These are phyloP conservation scores for Pestalotiopsis sp. DNA, from an alignment of 2,329 filamentous ascomycete species.

Conservation along the genomic window DNA sequence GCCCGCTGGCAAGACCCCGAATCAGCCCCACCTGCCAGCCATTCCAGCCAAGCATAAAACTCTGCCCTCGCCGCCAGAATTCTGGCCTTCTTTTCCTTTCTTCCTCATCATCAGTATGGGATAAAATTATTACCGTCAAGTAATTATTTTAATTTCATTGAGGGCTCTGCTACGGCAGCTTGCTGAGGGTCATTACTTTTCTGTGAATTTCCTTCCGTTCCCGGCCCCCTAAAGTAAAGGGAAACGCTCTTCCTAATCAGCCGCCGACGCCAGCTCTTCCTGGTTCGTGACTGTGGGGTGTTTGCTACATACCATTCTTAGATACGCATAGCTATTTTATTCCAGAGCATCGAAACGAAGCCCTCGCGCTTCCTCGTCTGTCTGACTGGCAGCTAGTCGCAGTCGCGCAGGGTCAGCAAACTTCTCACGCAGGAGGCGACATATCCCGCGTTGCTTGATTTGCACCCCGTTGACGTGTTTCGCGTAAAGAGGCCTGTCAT, in stretches of 20 bases:
- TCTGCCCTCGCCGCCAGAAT: slow-evolving; percentile 12
- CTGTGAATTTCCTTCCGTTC: slow-evolving; percentile 39
- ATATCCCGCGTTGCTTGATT: background rate
- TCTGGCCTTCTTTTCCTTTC: slow-evolving; percentile 23
- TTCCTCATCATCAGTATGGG: slow-evolving; percentile 39
- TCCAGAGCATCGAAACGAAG: background rate
- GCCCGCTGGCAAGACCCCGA: background rate
- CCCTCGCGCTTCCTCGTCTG: too few species aligned
- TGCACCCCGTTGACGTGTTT: background rate
- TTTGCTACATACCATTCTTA: slow-evolving; percentile 30
- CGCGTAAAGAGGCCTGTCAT: background rate
- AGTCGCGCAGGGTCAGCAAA: too few species aligned
- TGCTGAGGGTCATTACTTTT: slow-evolving; percentile 36
- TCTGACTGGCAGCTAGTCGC: too few species aligned
- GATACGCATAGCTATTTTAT: background rate
- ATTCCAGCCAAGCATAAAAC: slow-evolving; percentile 14
- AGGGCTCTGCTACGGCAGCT: slow-evolving; percentile 37
- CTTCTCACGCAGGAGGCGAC: too few species aligned
- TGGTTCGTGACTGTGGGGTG: slow-evolving; percentile 39
- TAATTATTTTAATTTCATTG: slow-evolving; percentile 34
- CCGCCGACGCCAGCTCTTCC: slow-evolving; percentile 36
- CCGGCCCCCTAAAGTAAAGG: slow-evolving; percentile 36
- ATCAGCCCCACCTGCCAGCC: background rate
- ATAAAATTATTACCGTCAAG: slow-evolving; percentile 40
- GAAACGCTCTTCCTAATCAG: slow-evolving; percentile 35